phyloP scores from a whole-genome alignment of 371 early-diverging fungal species.

The Lichtheimia ornata region DNA sequence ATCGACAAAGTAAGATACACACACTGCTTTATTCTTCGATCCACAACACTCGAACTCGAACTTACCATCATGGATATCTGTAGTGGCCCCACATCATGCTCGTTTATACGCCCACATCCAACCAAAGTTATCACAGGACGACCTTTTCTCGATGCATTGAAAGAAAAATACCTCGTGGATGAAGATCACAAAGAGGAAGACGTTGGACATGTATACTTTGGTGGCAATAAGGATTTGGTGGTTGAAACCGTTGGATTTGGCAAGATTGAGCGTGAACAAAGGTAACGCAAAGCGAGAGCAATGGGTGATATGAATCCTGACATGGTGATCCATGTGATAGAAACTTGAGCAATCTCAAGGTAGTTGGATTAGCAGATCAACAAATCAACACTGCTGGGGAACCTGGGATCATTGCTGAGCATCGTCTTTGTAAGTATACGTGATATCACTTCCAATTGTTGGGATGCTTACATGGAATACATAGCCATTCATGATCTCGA shows the following conservation, averaged over 20 bases:
- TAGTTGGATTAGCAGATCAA: constrained; percentile 57
- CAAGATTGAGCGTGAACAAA: constrained; percentile 61
- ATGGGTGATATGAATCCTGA: no score
- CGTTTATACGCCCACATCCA: constrained; percentile 71
- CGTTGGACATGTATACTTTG: constrained; percentile 39
- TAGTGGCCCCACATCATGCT: constrained; percentile 57
- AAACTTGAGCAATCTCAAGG: constrained; percentile 43
- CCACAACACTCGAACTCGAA: background rate
- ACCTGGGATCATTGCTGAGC: constrained; percentile 20
- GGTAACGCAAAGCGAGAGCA: constrained; percentile 20
- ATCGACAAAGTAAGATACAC: constrained; percentile 19
- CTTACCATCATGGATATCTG: background rate
- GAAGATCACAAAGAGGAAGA: constrained; percentile 27
- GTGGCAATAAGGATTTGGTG: constrained; percentile 53
- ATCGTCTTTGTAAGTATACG: constrained; percentile 21
- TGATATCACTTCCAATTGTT: background rate
- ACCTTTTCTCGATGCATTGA: constrained; percentile 56
- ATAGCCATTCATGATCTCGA: constrained; percentile 70
- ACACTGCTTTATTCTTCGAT: background rate
- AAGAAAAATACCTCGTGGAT: constrained; percentile 53
- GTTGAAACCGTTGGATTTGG: constrained; percentile 85
- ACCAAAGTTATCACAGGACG: constrained; percentile 54
- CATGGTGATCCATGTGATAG: constrained; percentile 14
- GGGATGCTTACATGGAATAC: background rate
- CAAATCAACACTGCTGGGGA: constrained; percentile 36